Base-by-base conservation (phyloP, 2,329 filamentous ascomycete species). In the Fusarium oligoseptatum region DNA sequence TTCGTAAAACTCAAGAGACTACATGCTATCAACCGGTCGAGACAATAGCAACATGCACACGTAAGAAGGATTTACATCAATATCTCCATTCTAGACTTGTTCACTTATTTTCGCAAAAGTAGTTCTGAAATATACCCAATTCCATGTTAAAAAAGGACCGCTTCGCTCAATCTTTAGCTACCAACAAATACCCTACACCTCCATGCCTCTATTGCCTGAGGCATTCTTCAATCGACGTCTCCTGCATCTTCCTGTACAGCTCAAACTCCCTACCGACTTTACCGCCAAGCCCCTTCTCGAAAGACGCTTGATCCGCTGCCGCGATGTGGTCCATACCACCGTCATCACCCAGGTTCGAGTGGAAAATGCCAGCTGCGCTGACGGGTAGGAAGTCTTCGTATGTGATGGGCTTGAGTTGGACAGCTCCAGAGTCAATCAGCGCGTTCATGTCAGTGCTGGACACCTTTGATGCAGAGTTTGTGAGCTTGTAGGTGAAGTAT, bases 381-480 rank as follows among this genome's bases (percentile, higher is more conserved):
- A 88, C 77, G 0, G 87, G 87, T 10, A 88, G 77, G 63, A 88
- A 88, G 68, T 88, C 87, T 67, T 88, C 87, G 66, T 88, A 88
- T 0, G 83, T 87, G 39, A 88, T 82, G 3, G 87, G 84, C n/a
- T 83, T 75, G 15, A 80, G 29, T 14, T 37, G 3, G 6, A 66
- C 41, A 17, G n/a, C 39, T 39, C 64, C 64, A 20, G 39, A 81
- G 32, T 79, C 74, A 1, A 88, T 41, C 5, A 83, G 20, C 2
- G 22, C n/a, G 0, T 80, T 80, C 1, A 78, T 57, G 3, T 77
- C 64, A 5, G 86, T 78, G 2, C 75, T 50, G 5, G 80, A 68
- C 9, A 82, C 8, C 10, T 50, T 43, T 37, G 34, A 62, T 17
- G 14, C 9, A 20, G 34, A 22, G 9, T 32, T n/a, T 7, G 45